Base-by-base conservation (phyloP, 2,329 filamentous ascomycete species). In the Fusarium poae region DNA sequence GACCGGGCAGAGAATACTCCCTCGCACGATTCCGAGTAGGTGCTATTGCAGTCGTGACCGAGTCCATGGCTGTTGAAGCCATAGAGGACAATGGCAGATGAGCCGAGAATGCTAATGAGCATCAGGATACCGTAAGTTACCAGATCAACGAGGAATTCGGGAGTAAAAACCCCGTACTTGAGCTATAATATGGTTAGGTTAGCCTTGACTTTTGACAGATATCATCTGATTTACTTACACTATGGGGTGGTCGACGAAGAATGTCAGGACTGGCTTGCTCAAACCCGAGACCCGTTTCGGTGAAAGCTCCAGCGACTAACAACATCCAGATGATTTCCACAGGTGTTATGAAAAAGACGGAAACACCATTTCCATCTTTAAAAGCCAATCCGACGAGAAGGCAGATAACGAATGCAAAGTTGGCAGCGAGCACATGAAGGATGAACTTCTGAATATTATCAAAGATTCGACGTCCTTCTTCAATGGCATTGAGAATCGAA, bases 251-350 rank as follows among this genome's bases (percentile, higher is more conserved):
- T 0, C 90, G 84, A 37, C 82, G 77, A 77, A 92, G 86, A 66
- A 92, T 88, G 74, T 92, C 90, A 0, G 88, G 85, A 0, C 87
- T 86, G 0, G 90, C 89, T 43, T 84, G 79, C 77, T 93, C 90
- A 78, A 91, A 89, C 5, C 90, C 91, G 8, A 93, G 82, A 49
- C 90, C 91, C 82, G 92, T 92, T 70, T 92, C 91, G 2, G 89
- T 89, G 65, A 92, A 84, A 1, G 86, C 87, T 51, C 88, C 91
- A 1, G 90, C 92, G 52, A 92, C 86, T 85, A 92, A 90, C 74
- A 92, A 89, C 74, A 92, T 89, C 89, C 89, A 92, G 30, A 93
- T 83, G 65, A 92, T 91, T 67, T 92, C 88, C 15, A 92, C 87
- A 0, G 90, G 91, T 0, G 89, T 84, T 15, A 92, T 82, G 0